A percentile compares a stretch with the other conserved stretches of the same genome.
These are phyloP conservation scores for Endothia cerciana DNA, from an alignment of 2,329 filamentous ascomycete species.

Conservation along the genomic window DNA sequence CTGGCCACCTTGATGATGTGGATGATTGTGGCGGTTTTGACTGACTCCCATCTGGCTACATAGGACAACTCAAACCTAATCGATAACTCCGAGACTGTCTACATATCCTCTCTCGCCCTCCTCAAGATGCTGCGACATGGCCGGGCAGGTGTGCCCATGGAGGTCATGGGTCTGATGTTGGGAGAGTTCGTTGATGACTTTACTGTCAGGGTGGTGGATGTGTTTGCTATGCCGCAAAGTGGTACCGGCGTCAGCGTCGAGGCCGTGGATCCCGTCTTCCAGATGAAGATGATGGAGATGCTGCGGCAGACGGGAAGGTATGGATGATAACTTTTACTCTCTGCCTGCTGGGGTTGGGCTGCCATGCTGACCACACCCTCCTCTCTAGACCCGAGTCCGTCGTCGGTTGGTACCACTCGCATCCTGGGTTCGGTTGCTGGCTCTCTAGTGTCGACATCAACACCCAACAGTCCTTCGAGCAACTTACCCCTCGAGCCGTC, in stretches of 20 bases:
- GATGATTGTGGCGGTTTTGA: background rate
- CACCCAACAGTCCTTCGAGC: conserved; percentile 99
- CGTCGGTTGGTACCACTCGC: conserved; percentile 99
- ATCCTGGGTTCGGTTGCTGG: conserved; percentile 99
- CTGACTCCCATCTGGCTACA: conserved; percentile 27
- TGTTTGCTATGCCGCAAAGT: conserved; percentile 99
- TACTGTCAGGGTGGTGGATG: conserved; percentile 96
- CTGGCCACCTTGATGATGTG: background rate
- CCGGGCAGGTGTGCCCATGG: conserved; percentile 97
- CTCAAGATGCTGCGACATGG: conserved; percentile 99
- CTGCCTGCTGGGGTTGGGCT: background rate
- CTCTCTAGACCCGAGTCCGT: conserved; percentile 82
- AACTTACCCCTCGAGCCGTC: conserved; percentile 93
- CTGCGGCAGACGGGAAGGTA: conserved; percentile 94
- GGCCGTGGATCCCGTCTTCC: conserved; percentile 96
- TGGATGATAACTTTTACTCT: conserved; percentile 34
- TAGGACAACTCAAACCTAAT: conserved; percentile 91
- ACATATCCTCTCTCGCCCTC: conserved; percentile 95
- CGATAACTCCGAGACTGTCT: conserved; percentile 98
- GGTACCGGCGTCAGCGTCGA: conserved; percentile 98
- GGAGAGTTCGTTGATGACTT: conserved; percentile 99
- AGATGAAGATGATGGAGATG: conserved; percentile 99
- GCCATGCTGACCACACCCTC: conserved; percentile 3
- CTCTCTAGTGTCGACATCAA: conserved; percentile 99
- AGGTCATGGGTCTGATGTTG: conserved; percentile 99